These are phyloP conservation scores for Amanita pseudoporphyria DNA, from an alignment of 768 basidiomycete genomes.

Conservation along the genomic window DNA sequence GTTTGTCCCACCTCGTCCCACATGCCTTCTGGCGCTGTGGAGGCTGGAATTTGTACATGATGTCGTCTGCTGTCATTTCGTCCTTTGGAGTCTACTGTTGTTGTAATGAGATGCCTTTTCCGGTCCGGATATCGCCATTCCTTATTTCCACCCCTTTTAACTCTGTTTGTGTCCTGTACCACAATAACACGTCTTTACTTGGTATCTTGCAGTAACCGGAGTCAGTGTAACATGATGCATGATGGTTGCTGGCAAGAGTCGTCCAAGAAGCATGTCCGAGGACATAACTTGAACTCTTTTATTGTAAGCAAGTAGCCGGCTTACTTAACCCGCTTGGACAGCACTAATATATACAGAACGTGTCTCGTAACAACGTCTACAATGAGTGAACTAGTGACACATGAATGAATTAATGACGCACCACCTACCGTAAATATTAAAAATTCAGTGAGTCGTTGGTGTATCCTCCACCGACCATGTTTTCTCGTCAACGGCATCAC, in stretches of 20 bases:
- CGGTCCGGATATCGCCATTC: background rate
- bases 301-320: no score
- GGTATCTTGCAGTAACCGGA: no score
- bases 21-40: slow-evolving; percentile 23
- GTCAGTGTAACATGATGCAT: no score
- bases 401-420: no score
- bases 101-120: background rate
- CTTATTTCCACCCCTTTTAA: background rate
- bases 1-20: slow-evolving; percentile 25
- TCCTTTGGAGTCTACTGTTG: background rate
- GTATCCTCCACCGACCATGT: slow-evolving; percentile 9
- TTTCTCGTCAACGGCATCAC: slow-evolving; percentile 24
- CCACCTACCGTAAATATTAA: background rate
- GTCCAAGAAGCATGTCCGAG: background rate
- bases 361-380: no score
- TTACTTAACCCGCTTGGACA: no score
- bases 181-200: background rate
- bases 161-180: background rate
- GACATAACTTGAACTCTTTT: no score
- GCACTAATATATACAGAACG: no score
- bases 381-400: no score
- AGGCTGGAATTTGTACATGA: slow-evolving; percentile 20
- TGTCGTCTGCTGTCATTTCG: background rate
- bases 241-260: background rate
- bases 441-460: no score